Evolutionary conservation across 2,329 filamentous ascomycete genomes (phyloP).

Genomic region (Catunica adiposa): DNA sequence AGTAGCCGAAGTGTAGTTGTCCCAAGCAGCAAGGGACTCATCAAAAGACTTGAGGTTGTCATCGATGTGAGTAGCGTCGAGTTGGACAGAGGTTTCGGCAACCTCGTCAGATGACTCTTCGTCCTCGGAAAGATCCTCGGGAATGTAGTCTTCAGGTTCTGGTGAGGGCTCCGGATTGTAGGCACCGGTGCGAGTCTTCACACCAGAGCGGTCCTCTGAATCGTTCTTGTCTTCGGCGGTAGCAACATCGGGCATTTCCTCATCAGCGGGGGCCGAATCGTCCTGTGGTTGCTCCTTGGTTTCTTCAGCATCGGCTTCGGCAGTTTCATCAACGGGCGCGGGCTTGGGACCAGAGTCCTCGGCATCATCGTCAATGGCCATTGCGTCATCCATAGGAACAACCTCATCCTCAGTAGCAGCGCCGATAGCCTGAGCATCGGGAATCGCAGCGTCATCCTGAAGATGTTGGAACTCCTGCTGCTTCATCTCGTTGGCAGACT

Average conservation of each 20-base stretch:
- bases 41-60: slow-evolving; percentile 32
- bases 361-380: slow-evolving; percentile 62
- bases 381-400: slow-evolving; percentile 69
- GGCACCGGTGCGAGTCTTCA: slow-evolving; percentile 42
- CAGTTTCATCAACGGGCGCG: slow-evolving; percentile 26
- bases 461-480: slow-evolving; percentile 87
- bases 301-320: slow-evolving; percentile 23
- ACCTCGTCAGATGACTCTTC: slow-evolving; percentile 29
- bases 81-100: slow-evolving; percentile 41
- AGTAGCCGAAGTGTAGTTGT: slow-evolving; percentile 66
- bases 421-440: slow-evolving; percentile 85
- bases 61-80: slow-evolving; percentile 57
- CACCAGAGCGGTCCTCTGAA: slow-evolving; percentile 42
- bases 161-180: slow-evolving; percentile 35
- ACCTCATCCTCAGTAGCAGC: slow-evolving; percentile 77
- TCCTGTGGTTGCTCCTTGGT: slow-evolving; percentile 18
- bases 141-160: slow-evolving; percentile 21
- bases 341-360: slow-evolving; percentile 32
- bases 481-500: slow-evolving; percentile 40
- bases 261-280: slow-evolving; percentile 27
- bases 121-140: slow-evolving; percentile 27
- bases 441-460: slow-evolving; percentile 60
- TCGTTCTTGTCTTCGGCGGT: slow-evolving; percentile 3
- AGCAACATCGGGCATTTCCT: slow-evolving; percentile 14
- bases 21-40: slow-evolving; percentile 61